phyloP scores from a whole-genome alignment of 208 protist species.

The Porcisia hertigi region DNA sequence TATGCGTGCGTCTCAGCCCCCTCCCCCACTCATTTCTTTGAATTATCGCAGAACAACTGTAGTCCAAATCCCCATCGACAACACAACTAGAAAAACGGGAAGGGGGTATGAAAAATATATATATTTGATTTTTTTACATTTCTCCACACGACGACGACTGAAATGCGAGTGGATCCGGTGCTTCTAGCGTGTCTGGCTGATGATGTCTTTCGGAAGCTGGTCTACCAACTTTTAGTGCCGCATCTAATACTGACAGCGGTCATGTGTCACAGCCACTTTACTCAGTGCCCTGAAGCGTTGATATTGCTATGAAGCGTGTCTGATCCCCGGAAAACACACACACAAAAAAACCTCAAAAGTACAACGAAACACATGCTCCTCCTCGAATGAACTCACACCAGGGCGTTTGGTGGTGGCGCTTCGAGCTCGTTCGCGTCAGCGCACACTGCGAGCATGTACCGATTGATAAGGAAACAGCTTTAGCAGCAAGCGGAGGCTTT shows the following conservation, averaged over 20 bases:
- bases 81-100: conserved; percentile 6
- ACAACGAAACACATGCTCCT: background rate
- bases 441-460: background rate
- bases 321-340: conserved; percentile 2
- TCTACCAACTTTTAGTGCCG: background rate
- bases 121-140: background rate
- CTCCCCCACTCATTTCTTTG: background rate
- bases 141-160: background rate
- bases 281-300: background rate
- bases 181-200: background rate
- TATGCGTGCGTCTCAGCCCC: background rate
- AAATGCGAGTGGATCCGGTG: background rate
- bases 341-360: conserved; percentile 16
- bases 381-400: background rate
- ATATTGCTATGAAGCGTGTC: background rate
- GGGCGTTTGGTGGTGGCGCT: background rate
- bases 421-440: background rate
- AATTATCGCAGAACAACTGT: background rate
- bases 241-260: background rate
- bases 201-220: background rate
- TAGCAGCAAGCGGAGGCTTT: conserved; percentile 57
- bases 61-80: conserved; percentile 6
- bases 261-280: background rate
- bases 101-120: conserved; percentile 11
- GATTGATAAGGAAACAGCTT: background rate